Evolutionary conservation across 73 alveolate genomes (phyloP).

Genomic region (Tetrahymena malaccensis): DNA sequence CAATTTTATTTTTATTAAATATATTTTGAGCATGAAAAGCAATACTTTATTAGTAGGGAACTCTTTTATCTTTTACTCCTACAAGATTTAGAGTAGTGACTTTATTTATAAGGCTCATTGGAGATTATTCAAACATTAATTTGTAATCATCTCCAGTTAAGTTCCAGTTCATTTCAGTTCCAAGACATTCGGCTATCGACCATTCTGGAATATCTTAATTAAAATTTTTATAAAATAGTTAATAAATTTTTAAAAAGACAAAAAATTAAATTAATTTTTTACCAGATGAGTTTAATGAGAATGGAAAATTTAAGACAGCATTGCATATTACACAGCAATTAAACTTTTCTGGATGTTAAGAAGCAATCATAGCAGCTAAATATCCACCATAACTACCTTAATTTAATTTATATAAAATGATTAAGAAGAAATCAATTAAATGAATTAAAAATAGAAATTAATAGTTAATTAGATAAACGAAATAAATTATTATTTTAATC

Average conservation of each 20-base stretch:
- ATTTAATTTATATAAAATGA: neutral
- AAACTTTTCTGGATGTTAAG: conserved; percentile 6
- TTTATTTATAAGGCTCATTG: neutral
- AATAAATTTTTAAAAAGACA: too few species aligned
- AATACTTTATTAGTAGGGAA: conserved; percentile 19
- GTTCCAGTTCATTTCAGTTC: conserved; percentile 14
- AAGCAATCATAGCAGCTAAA: conserved; percentile 21
- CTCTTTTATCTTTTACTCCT: conserved; percentile 26
- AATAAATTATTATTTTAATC: neutral
- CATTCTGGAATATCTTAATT: conserved; percentile 30
- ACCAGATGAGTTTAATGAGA: conserved; percentile 17
- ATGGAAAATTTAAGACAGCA: conserved; percentile 27
- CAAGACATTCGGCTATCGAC: neutral
- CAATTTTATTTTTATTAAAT: neutral
- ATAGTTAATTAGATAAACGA: too few species aligned
- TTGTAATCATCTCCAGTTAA: conserved; percentile 23
- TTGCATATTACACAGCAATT: conserved; percentile 17
- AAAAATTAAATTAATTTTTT: too few species aligned
- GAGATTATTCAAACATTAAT: conserved; percentile 8
- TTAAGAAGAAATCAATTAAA: too few species aligned
- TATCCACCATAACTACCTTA: conserved; percentile 32
- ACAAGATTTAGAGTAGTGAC: conserved; percentile 8
- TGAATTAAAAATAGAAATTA: too few species aligned
- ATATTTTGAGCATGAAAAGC: conserved; percentile 18
- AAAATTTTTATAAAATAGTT: too few species aligned